Conservation (phyloP, 208 protist species). For the Leishmania tarentolae region DNA sequence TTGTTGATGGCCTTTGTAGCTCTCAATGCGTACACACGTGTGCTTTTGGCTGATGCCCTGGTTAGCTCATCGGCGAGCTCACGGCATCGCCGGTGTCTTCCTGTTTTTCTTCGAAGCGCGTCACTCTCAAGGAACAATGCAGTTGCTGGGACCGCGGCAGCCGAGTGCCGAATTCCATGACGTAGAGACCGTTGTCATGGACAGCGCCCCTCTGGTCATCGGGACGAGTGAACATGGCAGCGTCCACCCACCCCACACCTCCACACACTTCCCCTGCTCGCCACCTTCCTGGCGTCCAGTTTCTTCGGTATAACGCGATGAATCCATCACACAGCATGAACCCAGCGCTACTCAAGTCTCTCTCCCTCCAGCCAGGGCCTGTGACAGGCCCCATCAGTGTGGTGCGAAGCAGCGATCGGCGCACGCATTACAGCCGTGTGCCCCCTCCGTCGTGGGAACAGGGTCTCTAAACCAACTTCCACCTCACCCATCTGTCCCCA, state of each 20-base stretch:
- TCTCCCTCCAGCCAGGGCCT: too few species aligned
- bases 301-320: too few species aligned
- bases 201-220: neutral
- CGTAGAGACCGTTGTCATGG: neutral
- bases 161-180: neutral
- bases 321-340: too few species aligned
- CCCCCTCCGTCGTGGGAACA: too few species aligned
- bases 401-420: too few species aligned
- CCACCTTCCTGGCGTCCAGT: too few species aligned
- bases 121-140: neutral
- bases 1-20: neutral
- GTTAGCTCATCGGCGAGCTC: neutral
- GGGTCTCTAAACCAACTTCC: too few species aligned
- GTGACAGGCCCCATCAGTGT: too few species aligned
- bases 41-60: neutral
- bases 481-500: too few species aligned
- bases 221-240: neutral
- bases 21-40: neutral
- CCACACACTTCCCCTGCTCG: neutral
- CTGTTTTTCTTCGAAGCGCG: neutral
- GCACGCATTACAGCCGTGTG: too few species aligned
- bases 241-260: neutral
- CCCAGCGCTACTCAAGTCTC: too few species aligned
- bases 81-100: neutral
- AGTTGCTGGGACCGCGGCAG: neutral